Percentiles rank a stretch among this genome's conserved stretches.
phyloP scores from a whole-genome alignment of 78 protist species.

The Diacronema lutheri region DNA sequence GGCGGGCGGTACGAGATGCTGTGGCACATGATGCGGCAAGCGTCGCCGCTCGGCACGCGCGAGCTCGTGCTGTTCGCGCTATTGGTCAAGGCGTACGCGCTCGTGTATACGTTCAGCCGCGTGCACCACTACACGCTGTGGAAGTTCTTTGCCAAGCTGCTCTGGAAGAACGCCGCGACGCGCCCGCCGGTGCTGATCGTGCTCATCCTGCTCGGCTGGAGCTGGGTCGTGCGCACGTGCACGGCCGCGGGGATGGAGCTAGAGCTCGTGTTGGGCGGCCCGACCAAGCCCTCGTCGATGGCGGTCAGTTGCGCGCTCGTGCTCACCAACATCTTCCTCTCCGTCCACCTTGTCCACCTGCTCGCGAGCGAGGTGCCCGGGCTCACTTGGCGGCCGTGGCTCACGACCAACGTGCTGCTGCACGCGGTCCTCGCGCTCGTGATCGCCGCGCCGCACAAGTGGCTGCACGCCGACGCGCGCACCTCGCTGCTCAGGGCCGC shows the following conservation, averaged over 20 bases:
- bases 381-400: conserved; percentile 1
- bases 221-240: neutral
- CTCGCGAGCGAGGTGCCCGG: neutral
- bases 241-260: neutral
- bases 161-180: conserved; percentile 1
- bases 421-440: neutral
- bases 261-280: conserved; percentile 5
- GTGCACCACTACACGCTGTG: no score
- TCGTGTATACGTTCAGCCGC: no score
- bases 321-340: neutral
- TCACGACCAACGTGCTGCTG: neutral
- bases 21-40: no score
- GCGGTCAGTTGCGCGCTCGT: neutral
- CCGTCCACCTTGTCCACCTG: neutral
- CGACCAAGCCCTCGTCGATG: neutral
- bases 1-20: no score
- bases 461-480: neutral
- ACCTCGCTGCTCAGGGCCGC: neutral
- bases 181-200: neutral
- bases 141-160: neutral
- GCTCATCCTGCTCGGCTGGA: neutral
- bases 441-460: neutral
- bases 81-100: no score
- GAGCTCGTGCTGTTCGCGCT: no score
- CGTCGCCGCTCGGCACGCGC: no score